Conservation (phyloP, 306 rosid species). For the Cicer bijugum region DNA sequence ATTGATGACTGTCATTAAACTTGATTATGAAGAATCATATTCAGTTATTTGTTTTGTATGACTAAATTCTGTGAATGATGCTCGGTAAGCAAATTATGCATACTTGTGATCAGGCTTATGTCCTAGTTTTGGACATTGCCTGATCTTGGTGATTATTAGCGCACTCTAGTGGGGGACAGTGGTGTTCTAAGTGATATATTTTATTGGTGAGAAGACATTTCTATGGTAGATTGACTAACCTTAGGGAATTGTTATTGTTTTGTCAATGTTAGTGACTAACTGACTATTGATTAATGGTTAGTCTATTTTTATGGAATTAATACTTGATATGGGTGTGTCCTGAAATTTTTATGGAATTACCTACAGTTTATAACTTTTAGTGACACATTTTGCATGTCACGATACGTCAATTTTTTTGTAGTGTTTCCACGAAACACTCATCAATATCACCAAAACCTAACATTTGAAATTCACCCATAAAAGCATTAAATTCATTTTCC, state of each 20-base stretch:
- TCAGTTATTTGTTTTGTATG: background rate
- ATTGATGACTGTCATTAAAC: conserved; percentile 26
- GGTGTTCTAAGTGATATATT: background rate
- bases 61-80: background rate
- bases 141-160: conserved; percentile 21
- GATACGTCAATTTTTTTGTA: too few relatives aligned
- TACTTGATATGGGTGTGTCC: background rate
- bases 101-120: conserved; percentile 11
- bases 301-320: conserved; percentile 12
- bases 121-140: conserved; percentile 9
- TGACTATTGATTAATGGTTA: background rate
- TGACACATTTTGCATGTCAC: too few relatives aligned
- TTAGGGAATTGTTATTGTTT: background rate
- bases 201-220: conserved; percentile 3
- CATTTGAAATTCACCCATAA: too few relatives aligned
- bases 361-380: too few relatives aligned
- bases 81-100: conserved; percentile 27
- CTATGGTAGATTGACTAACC: background rate
- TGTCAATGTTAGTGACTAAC: background rate
- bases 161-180: background rate
- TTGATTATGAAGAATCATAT: background rate
- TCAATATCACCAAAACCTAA: too few relatives aligned
- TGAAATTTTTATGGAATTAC: too few relatives aligned
- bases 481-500: too few relatives aligned
- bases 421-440: too few relatives aligned